Evolutionary conservation across 257 asterid species (phyloP).

Genomic region (Paulownia fortunei): DNA sequence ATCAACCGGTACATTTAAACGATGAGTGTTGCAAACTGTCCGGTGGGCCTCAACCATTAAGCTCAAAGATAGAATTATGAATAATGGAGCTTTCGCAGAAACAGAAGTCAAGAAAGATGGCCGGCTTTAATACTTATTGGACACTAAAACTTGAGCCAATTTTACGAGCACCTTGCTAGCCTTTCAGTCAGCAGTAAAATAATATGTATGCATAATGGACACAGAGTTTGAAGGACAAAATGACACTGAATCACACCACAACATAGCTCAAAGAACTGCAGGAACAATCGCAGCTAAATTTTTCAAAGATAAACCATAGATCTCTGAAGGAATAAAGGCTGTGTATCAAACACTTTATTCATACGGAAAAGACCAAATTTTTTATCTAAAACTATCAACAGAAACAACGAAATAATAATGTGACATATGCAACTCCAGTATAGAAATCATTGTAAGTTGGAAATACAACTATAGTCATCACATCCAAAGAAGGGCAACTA

Average conservation of each 20-base stretch:
- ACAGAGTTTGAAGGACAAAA: not conserved
- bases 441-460: not conserved
- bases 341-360: not conserved
- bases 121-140: not conserved
- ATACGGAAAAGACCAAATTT: not conserved
- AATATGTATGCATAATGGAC: not conserved
- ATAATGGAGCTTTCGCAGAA: not conserved
- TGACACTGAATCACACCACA: not conserved
- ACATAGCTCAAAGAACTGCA: not conserved
- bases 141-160: not conserved
- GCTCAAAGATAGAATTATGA: not conserved
- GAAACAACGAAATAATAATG: not conserved
- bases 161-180: not conserved
- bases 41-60: not conserved
- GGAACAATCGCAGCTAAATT: too few species aligned
- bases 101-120: slow-evolving; percentile 7
- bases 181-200: not conserved
- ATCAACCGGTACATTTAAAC: not conserved
- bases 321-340: not conserved
- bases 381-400: not conserved
- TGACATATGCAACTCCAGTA: not conserved
- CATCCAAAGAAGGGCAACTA: not conserved
- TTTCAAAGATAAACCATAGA: not conserved
- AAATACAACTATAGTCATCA: not conserved
- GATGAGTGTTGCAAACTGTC: not conserved